phyloP scores from a whole-genome alignment of 192 early-diverging fungal genomes.

The Umbelopsis ramanniana region DNA sequence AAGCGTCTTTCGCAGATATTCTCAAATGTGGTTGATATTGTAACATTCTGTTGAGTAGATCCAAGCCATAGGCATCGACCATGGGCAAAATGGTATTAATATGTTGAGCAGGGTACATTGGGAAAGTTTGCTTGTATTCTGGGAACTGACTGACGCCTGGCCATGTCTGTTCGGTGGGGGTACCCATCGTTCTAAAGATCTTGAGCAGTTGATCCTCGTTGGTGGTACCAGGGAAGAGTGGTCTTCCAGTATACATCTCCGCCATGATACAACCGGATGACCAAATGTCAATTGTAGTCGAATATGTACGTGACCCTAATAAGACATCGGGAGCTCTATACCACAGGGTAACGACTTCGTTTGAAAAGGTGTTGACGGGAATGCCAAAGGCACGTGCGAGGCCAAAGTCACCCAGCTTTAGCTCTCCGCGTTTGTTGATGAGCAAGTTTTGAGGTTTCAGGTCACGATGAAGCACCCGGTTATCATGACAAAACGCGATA shows the following conservation, averaged over 20 bases:
- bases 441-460: constrained; percentile 88
- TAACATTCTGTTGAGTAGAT: constrained; percentile 73
- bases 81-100: constrained; percentile 70
- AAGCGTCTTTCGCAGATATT: constrained; percentile 67
- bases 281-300: constrained; percentile 98
- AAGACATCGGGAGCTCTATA: constrained; percentile 98
- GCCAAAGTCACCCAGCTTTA: constrained; percentile 88
- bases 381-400: constrained; percentile 83
- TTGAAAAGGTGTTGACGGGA: constrained; percentile 92
- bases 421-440: constrained; percentile 77
- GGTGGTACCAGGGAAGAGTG: constrained; percentile 81
- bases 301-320: constrained; percentile 92
- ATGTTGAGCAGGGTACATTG: constrained; percentile 63
- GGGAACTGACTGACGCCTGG: constrained; percentile 69
- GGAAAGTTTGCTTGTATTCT: constrained; percentile 75
- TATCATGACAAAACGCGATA: constrained; percentile 85
- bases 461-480: constrained; percentile 83
- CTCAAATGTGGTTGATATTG: constrained; percentile 73
- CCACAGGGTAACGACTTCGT: constrained; percentile 99
- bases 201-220: constrained; percentile 82
- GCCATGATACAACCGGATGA: constrained; percentile 99
- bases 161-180: constrained; percentile 79
- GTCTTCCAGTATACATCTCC: constrained; percentile 81
- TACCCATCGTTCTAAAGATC: constrained; percentile 82
- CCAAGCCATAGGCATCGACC: constrained; percentile 76